These are phyloP conservation scores for Phytopythium aichiense DNA, from an alignment of 352 stramenopile genomes.

Conservation along the genomic window DNA sequence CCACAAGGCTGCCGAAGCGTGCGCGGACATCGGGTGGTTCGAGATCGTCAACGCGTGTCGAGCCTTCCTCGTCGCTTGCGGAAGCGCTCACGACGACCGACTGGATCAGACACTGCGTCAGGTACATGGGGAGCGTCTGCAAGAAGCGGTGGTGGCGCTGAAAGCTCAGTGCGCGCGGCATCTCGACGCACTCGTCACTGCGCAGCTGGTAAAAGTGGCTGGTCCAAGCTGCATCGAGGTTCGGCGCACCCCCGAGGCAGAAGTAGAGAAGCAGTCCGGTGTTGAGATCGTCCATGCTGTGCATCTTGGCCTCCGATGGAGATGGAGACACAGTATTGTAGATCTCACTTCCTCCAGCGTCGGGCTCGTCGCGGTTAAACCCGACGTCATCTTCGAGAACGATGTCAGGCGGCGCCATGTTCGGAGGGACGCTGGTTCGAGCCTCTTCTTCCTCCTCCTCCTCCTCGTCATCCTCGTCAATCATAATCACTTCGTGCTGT, in stretches of 20 bases:
- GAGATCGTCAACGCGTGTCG: conserved; percentile 10
- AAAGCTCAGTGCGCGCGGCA: conserved; percentile 31
- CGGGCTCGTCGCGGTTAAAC: not conserved
- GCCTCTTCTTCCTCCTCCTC: conserved; percentile 15
- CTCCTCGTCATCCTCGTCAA: conserved; percentile 58
- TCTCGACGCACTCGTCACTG: conserved; percentile 37
- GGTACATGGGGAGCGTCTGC: conserved; percentile 29
- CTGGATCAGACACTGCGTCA: conserved; percentile 57
- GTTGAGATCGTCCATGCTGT: conserved; percentile 36
- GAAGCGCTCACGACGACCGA: conserved; percentile 30
- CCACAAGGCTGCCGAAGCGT: conserved; percentile 27
- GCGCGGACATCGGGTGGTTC: conserved; percentile 8
- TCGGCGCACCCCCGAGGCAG: conserved; percentile 50
- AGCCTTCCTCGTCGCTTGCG: not conserved
- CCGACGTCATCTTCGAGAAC: conserved; percentile 34
- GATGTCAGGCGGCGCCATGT: conserved; percentile 36
- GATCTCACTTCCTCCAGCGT: not conserved
- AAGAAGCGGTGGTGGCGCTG: conserved; percentile 31
- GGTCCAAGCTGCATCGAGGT: conserved; percentile 42
- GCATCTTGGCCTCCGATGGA: conserved; percentile 13
- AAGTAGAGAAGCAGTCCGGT: conserved; percentile 51
- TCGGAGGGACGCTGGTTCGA: conserved; percentile 5
- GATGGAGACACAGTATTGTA: not conserved
- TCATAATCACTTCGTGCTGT: conserved; percentile 54
- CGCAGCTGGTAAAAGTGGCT: conserved; percentile 29